Conservation (phyloP, 2,329 filamentous ascomycete genomes). For the Ambrosiella xylebori region DNA sequence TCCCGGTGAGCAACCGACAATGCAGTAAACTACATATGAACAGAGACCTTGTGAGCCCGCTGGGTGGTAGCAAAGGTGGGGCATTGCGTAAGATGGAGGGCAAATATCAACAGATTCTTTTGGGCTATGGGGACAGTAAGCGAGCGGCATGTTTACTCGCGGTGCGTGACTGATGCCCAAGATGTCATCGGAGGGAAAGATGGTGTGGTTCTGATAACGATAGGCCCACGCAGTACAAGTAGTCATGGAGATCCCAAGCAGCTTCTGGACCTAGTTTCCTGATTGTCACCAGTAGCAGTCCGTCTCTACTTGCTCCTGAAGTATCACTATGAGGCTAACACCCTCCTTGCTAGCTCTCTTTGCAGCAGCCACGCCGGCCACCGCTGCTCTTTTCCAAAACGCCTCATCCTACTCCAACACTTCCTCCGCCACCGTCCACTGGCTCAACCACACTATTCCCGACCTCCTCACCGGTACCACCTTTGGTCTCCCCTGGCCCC, state of each 20-base stretch:
- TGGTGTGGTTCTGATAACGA: not conserved
- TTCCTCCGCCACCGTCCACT: constrained; percentile 18
- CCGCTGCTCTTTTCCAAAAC: not conserved
- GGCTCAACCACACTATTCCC: constrained; percentile 24
- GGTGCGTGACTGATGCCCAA: too few species aligned
- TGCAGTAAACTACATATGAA: too few species aligned
- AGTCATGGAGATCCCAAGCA: too few species aligned
- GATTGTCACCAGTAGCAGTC: too few species aligned
- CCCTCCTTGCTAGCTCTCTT: not conserved
- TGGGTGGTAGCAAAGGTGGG: too few species aligned
- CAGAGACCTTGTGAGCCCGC: too few species aligned
- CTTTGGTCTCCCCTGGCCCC: constrained; percentile 28
- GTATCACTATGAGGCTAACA: not conserved
- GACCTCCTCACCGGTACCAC: constrained; percentile 22
- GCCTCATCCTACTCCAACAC: constrained; percentile 2
- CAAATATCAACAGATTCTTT: too few species aligned
- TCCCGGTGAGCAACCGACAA: too few species aligned
- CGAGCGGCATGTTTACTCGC: too few species aligned
- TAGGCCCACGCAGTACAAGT: too few species aligned
- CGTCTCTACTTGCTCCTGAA: not conserved
- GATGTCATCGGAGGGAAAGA: not conserved
- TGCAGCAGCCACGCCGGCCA: not conserved
- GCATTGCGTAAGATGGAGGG: too few species aligned
- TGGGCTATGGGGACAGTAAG: too few species aligned
- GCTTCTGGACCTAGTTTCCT: not conserved